phyloP scores from a whole-genome alignment of 1,284 basidiomycete species.

The Apiotrichum siamense region DNA sequence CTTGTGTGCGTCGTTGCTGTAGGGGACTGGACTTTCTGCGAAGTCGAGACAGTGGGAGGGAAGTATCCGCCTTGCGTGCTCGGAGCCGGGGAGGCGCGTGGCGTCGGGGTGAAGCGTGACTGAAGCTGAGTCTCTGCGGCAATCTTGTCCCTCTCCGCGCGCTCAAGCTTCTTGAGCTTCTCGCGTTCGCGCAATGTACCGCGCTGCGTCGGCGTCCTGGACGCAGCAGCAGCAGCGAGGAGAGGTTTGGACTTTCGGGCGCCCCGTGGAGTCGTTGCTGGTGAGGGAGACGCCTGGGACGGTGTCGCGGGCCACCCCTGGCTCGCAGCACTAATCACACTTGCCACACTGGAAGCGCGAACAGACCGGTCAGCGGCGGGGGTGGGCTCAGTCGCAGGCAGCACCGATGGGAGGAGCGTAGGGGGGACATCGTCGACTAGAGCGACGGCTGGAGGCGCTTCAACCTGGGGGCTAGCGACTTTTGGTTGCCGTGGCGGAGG shows the following conservation, averaged over 20 bases:
- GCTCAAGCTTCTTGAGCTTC: no score
- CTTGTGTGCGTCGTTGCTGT: not conserved
- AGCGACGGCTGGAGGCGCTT: no score
- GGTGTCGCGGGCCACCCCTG: no score
- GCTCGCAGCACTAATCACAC: no score
- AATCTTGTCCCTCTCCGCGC: not conserved
- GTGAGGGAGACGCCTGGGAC: not conserved
- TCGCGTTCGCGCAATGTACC: no score
- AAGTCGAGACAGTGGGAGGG: not conserved
- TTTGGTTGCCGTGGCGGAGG: not conserved
- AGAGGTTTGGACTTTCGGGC: not conserved
- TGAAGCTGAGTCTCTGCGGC: not conserved
- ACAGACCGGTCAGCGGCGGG: not conserved
- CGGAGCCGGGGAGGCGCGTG: not conserved
- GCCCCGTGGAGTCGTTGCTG: not conserved
- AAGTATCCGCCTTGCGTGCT: not conserved
- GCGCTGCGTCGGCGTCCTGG: not conserved
- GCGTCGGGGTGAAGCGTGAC: not conserved
- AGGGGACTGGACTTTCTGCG: not conserved
- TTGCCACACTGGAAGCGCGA: not conserved
- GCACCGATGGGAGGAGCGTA: not conserved
- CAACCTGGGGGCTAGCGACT: no score
- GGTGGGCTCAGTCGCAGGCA: not conserved
- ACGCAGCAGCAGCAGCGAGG: slow-evolving; percentile 1
- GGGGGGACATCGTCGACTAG: no score